Base-by-base conservation (phyloP, 139 green algal species). In the Picochlorum sp. region DNA sequence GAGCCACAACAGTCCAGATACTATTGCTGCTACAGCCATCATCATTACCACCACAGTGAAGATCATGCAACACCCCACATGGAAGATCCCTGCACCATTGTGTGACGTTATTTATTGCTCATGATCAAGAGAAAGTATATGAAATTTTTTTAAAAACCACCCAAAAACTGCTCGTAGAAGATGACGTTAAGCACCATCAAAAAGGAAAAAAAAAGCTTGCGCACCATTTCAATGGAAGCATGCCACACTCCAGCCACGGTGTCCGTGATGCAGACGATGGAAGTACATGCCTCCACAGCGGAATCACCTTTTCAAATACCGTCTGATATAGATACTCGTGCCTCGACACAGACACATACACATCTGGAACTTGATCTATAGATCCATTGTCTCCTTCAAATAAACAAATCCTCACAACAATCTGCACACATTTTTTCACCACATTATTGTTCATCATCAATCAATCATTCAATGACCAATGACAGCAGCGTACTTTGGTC, bases 141-240 rank as follows among this genome's bases (percentile, higher is more conserved):
- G 4, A 5, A 30, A 30, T 30, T 28, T 28, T 28, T 28, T 28
- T 0, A 30, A 30, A 30, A 30, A 30, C 3, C 28, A 30, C 4
- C 4, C 4, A 30, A 30, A 30, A 30, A 30, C 0, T 30, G 28
- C 28, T 30, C 28, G 28, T 30, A 30, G 28, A 30, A 30, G 3
- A 41, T 41, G 34, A 11, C 8, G 0, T 0, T 8, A 9, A 41
- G 0, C 34, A 41, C 0, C 34, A 41, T 11, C 8, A 41, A 41
- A 3, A 18, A 26, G 8, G 28, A 47, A 49, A 34, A 6, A 49
- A 52, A 49, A 34, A 6, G 41, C 20, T 4, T 9, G 23, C 51
- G 23, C 44, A 83, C 80, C 80, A 81, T 24, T 87, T 81, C 15
- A 87, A 69, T 0, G 81, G 65, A 26, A 81, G 59, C 13, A 65